Conservation (phyloP, 768 basidiomycete genomes). For the Auricularia auricula-judae region DNA sequence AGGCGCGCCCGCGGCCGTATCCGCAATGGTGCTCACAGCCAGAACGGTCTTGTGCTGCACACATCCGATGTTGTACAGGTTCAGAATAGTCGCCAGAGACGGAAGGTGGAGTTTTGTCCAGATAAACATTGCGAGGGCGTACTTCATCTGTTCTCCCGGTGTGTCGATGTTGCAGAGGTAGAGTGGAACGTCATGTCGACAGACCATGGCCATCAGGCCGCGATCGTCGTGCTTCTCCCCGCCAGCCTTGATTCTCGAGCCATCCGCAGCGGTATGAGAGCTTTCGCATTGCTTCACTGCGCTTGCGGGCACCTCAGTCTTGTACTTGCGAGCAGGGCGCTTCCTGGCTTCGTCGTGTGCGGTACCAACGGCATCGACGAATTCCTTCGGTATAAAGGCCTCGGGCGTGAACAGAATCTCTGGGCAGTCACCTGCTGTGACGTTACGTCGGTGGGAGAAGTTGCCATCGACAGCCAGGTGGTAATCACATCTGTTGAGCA, state of each 20-base stretch:
- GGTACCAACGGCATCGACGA: constrained; percentile 22
- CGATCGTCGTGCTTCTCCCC: constrained; percentile 14
- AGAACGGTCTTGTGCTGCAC: not conserved
- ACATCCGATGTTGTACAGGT: not conserved
- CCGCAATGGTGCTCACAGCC: too few relatives aligned
- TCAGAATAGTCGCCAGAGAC: not conserved
- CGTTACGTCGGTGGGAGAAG: constrained; percentile 27
- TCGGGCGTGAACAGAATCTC: constrained; percentile 23
- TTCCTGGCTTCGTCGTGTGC: constrained; percentile 17
- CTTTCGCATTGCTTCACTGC: constrained; percentile 14
- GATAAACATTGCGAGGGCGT: not conserved
- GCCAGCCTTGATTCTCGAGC: not conserved
- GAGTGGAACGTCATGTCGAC: constrained; percentile 24
- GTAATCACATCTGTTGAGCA: constrained; percentile 23
- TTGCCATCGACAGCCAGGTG: constrained; percentile 28
- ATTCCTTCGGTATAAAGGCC: constrained; percentile 23
- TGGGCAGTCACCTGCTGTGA: constrained; percentile 22
- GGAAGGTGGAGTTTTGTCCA: not conserved
- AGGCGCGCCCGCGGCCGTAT: too few relatives aligned
- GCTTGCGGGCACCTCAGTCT: constrained; percentile 19
- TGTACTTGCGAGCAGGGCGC: not conserved
- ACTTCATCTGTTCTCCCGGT: not conserved
- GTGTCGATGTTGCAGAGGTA: not conserved
- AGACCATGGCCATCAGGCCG: constrained; percentile 28
- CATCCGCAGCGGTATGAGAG: not conserved